These are phyloP conservation scores for Pichia thaimueangensis DNA, from an alignment of 805 yeast genomes.

Conservation along the genomic window DNA sequence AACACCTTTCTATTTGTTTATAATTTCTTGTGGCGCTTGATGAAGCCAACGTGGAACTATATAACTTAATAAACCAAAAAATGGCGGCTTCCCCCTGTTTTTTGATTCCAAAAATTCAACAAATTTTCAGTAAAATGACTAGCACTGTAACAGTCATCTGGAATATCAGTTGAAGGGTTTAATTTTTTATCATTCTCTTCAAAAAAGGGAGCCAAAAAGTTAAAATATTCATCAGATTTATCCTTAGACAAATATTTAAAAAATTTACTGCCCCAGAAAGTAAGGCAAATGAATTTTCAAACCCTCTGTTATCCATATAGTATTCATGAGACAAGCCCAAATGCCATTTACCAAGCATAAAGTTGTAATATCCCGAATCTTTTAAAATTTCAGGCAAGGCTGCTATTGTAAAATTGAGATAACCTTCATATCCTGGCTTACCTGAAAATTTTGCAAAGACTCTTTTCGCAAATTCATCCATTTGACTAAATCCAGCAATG, in stretches of 20 bases:
- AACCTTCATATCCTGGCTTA: slow-evolving; percentile 53
- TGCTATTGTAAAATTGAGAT: slow-evolving; percentile 44
- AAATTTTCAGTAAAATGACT: slow-evolving; percentile 37
- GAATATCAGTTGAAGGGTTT: slow-evolving; percentile 32
- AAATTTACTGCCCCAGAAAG: slow-evolving; percentile 54
- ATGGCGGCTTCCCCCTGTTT: slow-evolving; percentile 40
- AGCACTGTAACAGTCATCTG: slow-evolving; percentile 44
- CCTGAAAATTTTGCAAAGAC: slow-evolving; percentile 35
- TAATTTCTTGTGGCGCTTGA: slow-evolving; percentile 47
- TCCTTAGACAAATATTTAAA: slow-evolving; percentile 39
- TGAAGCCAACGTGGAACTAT: slow-evolving; percentile 67
- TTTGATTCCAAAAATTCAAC: slow-evolving; percentile 30
- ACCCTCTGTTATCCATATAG: slow-evolving; percentile 46
- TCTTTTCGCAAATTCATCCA: slow-evolving; percentile 40
- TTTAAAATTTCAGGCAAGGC: slow-evolving; percentile 46
- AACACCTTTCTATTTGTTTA: slow-evolving; percentile 41
- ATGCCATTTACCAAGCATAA: slow-evolving; percentile 58
- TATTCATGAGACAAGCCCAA: slow-evolving; percentile 42
- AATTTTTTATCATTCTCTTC: slow-evolving; percentile 34
- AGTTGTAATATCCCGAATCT: slow-evolving; percentile 44
- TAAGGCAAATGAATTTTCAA: slow-evolving; percentile 42
- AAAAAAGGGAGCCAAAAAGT: slow-evolving; percentile 36
- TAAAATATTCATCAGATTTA: slow-evolving; percentile 20
- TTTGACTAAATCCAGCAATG: slow-evolving; percentile 53
- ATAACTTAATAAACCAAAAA: slow-evolving; percentile 47